Base-by-base conservation (phyloP, 345 rosid genomes). In the Orychophragmus violaceus region DNA sequence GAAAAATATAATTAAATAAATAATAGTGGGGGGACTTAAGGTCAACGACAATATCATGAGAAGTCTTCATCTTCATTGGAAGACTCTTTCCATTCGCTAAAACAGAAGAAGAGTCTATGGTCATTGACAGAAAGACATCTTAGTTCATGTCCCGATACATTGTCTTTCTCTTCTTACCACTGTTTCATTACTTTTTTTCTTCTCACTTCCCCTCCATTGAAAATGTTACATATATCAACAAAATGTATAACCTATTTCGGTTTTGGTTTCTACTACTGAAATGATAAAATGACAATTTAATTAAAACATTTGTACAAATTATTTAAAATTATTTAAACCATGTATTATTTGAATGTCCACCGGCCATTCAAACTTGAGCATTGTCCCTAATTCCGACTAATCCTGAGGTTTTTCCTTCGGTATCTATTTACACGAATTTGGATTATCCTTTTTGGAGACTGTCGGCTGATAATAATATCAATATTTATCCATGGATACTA, bases 31-130 rank as follows among this genome's bases (percentile, higher is more conserved):
- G 37, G 18, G 67, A 23, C 14, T n/a, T 50, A 66, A 59, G 49
- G 72, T 66, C 72, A 66, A 42, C 72, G 72, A 59, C 77, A 59
- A 42, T 51, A 42, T 66, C 5, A 73, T 59, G 72, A 66, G 57
- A 66, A 59, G 72, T 66, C 77, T 59, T 73, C 76, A 1, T 63
- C 54, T 65, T 57, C 72, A 54, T 73, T 73, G 72, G 77, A 66
- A 66, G 22, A 66, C 72, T 73, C 68, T 73, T 65, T 32, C 27
- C 44, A 48, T 48, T 71, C 24, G 59, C 57, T 24, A 62, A 70
- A 70, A 32, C 39, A 44, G 39, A 64, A 44, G 39, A 64, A 39
- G 33, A 30, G 3, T 36, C 14, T 57, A 10, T 64, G 45, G 62
- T 59, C 5, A 36, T 50, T 65, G 55, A 39, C 60, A 65, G 25